Evolutionary conservation across 73 alveolate species (phyloP).

Genomic region (Paramecium biaurelia): DNA sequence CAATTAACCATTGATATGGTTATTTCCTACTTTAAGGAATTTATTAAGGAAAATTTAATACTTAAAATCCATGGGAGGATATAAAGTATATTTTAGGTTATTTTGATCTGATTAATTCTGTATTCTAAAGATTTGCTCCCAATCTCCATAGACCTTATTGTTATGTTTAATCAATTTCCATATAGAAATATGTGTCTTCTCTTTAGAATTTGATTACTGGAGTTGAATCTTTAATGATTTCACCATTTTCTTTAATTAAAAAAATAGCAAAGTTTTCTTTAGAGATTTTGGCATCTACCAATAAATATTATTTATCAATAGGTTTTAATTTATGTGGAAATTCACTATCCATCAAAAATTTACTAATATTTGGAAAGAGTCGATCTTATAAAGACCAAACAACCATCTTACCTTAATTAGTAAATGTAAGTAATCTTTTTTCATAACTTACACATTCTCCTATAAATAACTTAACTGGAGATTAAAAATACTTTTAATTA

Average conservation of each 20-base stretch:
- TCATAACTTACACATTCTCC: constrained; percentile 48
- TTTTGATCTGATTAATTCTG: not conserved
- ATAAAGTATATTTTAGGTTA: constrained; percentile 27
- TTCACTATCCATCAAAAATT: not conserved
- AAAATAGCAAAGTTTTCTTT: not conserved
- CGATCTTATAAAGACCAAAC: not conserved
- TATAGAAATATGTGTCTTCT: not conserved
- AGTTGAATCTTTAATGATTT: not conserved
- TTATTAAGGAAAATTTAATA: not conserved
- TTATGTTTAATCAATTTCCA: not conserved
- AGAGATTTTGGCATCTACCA: not conserved
- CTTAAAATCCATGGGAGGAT: not conserved
- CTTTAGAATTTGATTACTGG: not conserved
- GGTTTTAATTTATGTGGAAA: constrained; percentile 5
- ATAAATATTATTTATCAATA: not conserved
- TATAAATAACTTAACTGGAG: not conserved
- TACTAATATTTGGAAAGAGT: not conserved
- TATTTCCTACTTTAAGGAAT: not conserved
- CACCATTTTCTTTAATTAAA: constrained; percentile 4
- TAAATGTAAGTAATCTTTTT: constrained; percentile 1
- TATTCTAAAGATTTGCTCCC: constrained; percentile 1
- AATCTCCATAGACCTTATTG: constrained; percentile 44
- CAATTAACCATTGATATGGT: constrained; percentile 5
- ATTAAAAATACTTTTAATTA: not conserved
- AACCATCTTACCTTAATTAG: not conserved